Conservation (phyloP, 257 asterid species). For the Solanum lycopersicoides region DNA sequence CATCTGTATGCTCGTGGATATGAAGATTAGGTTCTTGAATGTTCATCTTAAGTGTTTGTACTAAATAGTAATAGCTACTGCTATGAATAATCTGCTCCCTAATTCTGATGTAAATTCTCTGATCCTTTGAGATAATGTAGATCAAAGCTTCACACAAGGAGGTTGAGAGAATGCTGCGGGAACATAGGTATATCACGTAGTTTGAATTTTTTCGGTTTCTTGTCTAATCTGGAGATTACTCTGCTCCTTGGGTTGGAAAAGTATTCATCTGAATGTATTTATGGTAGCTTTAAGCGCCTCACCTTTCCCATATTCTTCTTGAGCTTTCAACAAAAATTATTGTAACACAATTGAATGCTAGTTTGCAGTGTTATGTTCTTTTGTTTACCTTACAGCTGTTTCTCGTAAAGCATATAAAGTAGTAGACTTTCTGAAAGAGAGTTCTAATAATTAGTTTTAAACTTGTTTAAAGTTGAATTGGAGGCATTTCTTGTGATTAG, state of each 20-base stretch:
- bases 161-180: constrained; percentile 70
- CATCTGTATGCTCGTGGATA: neutral
- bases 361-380: neutral
- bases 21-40: neutral
- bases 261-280: neutral
- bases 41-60: neutral
- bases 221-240: neutral
- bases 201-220: neutral
- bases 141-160: constrained; percentile 87
- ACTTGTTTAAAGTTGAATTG: neutral
- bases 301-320: neutral
- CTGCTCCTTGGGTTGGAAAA: neutral
- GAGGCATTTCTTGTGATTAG: neutral
- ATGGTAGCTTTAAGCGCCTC: neutral
- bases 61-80: neutral
- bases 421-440: neutral
- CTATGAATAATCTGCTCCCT: neutral
- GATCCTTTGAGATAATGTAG: constrained; percentile 44
- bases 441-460: neutral
- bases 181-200: constrained; percentile 44
- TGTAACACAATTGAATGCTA: neutral
- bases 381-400: neutral
- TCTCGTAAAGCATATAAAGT: neutral
- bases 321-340: neutral
- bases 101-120: constrained; percentile 10